phyloP scores from a whole-genome alignment of 2,329 filamentous ascomycete species.

The Trichoderma harzianum region DNA sequence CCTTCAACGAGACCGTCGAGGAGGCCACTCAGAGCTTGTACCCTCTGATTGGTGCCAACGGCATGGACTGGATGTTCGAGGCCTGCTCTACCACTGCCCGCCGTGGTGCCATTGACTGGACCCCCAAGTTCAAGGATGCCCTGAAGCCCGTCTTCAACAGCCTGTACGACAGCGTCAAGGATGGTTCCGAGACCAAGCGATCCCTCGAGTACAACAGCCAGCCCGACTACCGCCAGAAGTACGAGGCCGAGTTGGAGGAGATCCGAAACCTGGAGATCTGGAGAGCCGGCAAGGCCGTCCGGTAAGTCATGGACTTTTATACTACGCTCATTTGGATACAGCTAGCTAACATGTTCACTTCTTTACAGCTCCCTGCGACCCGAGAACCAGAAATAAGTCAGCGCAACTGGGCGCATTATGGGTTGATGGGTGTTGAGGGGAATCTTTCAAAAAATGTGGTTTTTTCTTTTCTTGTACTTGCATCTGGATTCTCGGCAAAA shows the following conservation, averaged over 20 bases:
- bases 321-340: neutral
- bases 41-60: slow-evolving; percentile 93
- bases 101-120: slow-evolving; percentile 99
- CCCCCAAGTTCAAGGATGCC: slow-evolving; percentile 91
- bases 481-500: slow-evolving; percentile 16
- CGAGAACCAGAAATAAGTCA: slow-evolving; percentile 67
- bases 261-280: slow-evolving; percentile 98
- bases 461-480: slow-evolving; percentile 10
- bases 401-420: neutral
- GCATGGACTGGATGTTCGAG: slow-evolving; percentile 99
- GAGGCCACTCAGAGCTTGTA: slow-evolving; percentile 98
- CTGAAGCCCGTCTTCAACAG: slow-evolving; percentile 98
- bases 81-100: slow-evolving; percentile 98
- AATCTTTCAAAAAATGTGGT: neutral
- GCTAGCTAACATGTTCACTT: slow-evolving; percentile 24
- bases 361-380: slow-evolving; percentile 66
- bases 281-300: slow-evolving; percentile 96
- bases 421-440: slow-evolving; percentile 4
- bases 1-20: slow-evolving; percentile 99
- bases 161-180: slow-evolving; percentile 88
- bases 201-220: slow-evolving; percentile 97
- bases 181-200: slow-evolving; percentile 91
- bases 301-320: slow-evolving; percentile 48
- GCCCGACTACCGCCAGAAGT: slow-evolving; percentile 93
- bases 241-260: slow-evolving; percentile 97